phyloP scores from a whole-genome alignment of 1,284 basidiomycete species.

The Fomitopsis schrenkii region DNA sequence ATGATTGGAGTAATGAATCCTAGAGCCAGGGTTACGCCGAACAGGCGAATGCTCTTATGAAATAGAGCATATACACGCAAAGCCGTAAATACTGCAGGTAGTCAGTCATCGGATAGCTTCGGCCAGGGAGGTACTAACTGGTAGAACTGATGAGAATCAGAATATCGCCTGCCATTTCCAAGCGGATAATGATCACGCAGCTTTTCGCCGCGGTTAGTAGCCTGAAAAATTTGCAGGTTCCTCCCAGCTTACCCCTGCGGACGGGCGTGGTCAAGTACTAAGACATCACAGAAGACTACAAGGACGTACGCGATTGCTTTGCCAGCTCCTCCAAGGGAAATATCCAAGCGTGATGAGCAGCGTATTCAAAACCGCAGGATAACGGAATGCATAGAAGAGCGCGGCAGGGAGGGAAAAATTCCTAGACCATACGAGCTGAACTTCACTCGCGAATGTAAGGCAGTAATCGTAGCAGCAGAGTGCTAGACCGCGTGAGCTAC shows the following conservation, averaged over 20 bases:
- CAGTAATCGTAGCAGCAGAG: slow-evolving; percentile 12
- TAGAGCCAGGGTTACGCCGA: not conserved
- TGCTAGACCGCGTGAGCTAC: not conserved
- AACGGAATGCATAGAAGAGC: slow-evolving; percentile 11
- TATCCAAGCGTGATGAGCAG: slow-evolving; percentile 3
- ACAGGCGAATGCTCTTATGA: not conserved
- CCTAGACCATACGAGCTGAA: slow-evolving; percentile 9
- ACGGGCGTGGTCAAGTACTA: not conserved
- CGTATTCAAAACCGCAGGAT: slow-evolving; percentile 8
- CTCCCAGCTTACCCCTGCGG: not conserved
- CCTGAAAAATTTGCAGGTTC: not conserved
- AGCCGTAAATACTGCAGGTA: not conserved
- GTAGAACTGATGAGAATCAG: not conserved
- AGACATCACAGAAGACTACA: not conserved
- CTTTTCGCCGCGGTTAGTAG: not conserved
- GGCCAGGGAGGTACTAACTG: not conserved
- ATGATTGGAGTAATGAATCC: not conserved
- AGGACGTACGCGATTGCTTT: not conserved
- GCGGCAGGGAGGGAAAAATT: not conserved
- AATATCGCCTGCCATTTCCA: slow-evolving; percentile 2
- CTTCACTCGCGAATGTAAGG: slow-evolving; percentile 9
- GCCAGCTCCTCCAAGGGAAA: not conserved
- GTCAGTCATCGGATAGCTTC: no score
- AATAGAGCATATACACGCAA: slow-evolving; percentile 2
- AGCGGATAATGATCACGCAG: not conserved